Evolutionary conservation across 306 rosid genomes (phyloP), one percentile per base, ranked within the genome.

Genomic region (Erythrophleum fordii): DNA sequence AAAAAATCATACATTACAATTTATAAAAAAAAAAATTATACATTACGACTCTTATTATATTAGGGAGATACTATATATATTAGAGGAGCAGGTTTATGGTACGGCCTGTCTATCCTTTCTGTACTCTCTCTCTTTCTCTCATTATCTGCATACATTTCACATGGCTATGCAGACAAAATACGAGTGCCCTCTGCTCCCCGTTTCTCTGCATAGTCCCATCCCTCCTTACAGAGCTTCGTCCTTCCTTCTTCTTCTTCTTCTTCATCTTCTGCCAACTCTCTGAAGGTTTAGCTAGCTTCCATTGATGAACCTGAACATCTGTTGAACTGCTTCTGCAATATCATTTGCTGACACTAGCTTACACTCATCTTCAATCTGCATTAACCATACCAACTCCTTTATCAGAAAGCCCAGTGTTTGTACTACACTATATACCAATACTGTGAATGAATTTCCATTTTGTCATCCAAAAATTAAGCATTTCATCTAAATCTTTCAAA

Each of bases 361-460:
- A 65, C 98, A 93, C 13, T 81, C 97, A 62, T 96, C 97, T 79
- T 96, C 98, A 46, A 96, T 92, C 99, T 96, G 94, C 87, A 82
- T 23, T 55, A 12, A 69, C 23, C 67, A 42, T 39, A 59, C 78
- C 75, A 79, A 76, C 6, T 77, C 44, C 55, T 60, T 80, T 52
- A 74, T 76, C 46, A 41, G 44, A 10, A 75, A 49, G 3, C 23
- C 23, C 0, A 2, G 18, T 5, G 37, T 14, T 10, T 0, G 9
- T 8, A 39, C 42, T 39, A 0, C 1, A 39, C 42, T 39, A 7
- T 1, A 4, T 39, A 4, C 42, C 6, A 7, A 39, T 5, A 5
- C 0, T 2, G 7, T 39, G 42, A 4, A 4, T 5, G 37, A 34
- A 34, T 34, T 34, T 5, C 37, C 37, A 1, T 34, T 34, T n/a